Evolutionary conservation across 306 rosid species (phyloP).

Genomic region (Rubus idaeus): DNA sequence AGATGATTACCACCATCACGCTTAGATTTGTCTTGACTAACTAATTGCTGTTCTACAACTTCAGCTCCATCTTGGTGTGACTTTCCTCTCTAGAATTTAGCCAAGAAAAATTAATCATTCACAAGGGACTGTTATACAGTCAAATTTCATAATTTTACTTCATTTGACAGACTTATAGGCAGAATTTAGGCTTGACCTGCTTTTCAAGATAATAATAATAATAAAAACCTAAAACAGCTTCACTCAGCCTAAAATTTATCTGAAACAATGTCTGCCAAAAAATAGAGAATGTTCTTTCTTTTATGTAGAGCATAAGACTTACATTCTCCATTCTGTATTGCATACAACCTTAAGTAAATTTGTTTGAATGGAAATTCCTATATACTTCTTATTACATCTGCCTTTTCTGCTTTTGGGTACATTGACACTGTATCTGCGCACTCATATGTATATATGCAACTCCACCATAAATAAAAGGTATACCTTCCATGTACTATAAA

Average conservation of each 20-base stretch:
- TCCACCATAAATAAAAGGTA: slow-evolving; percentile 13
- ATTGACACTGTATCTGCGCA: neutral
- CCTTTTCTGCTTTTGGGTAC: neutral
- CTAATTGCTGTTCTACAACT: slow-evolving; percentile 31
- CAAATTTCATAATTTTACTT: too few species aligned
- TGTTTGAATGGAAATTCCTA: neutral
- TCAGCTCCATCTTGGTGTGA: slow-evolving; percentile 37
- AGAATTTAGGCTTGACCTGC: neutral
- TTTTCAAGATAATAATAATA: neutral
- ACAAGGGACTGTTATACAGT: slow-evolving; percentile 4
- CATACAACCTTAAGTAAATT: neutral
- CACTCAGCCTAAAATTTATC: neutral
- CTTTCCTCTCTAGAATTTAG: slow-evolving; percentile 34
- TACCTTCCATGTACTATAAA: slow-evolving; percentile 46
- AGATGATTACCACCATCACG: slow-evolving; percentile 24
- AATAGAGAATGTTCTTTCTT: neutral
- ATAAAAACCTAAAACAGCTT: neutral
- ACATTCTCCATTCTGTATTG: neutral
- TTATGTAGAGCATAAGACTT: neutral
- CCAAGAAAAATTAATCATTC: slow-evolving; percentile 13
- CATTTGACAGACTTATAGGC: neutral
- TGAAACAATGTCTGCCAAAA: neutral
- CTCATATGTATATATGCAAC: neutral
- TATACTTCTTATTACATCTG: neutral
- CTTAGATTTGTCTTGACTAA: slow-evolving; percentile 21